Conservation (phyloP, 345 rosid genomes). For the Trapa bicornis region DNA sequence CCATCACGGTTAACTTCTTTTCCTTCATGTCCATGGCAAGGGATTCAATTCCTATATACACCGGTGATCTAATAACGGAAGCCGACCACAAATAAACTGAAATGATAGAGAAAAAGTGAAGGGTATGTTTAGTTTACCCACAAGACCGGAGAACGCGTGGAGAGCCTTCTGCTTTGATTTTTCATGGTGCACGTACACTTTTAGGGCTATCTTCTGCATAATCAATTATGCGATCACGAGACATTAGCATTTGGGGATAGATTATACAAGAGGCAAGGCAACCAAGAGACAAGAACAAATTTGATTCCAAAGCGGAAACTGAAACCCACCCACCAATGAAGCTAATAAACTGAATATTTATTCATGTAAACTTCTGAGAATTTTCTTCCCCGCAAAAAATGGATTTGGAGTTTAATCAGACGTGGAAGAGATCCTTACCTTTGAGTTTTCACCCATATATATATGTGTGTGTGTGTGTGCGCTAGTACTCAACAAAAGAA, state of each 20-base stretch:
- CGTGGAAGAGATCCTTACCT: no score
- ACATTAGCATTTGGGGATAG: not conserved
- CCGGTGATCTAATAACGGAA: not conserved
- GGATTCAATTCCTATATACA: slow-evolving; percentile 31
- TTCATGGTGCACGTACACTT: slow-evolving; percentile 36
- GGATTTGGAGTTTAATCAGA: no score
- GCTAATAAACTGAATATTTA: no score
- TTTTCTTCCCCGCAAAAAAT: no score
- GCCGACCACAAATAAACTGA: not conserved
- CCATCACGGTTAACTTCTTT: slow-evolving; percentile 38
- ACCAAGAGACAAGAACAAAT: not conserved
- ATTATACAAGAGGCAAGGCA: not conserved
- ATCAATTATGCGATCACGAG: slow-evolving; percentile 1
- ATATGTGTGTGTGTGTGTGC: no score
- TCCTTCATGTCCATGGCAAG: slow-evolving; percentile 45
- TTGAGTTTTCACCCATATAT: no score
- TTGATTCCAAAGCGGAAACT: no score
- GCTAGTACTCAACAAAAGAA: no score
- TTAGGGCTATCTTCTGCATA: slow-evolving; percentile 56
- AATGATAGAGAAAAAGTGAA: not conserved
- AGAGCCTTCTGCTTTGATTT: slow-evolving; percentile 41
- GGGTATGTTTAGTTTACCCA: slow-evolving; percentile 21
- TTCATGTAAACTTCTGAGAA: no score
- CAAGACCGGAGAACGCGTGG: slow-evolving; percentile 29
- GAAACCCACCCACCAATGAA: no score